These are phyloP conservation scores for Globisporangium nagaii DNA, from an alignment of 352 stramenopile species.

Conservation along the genomic window DNA sequence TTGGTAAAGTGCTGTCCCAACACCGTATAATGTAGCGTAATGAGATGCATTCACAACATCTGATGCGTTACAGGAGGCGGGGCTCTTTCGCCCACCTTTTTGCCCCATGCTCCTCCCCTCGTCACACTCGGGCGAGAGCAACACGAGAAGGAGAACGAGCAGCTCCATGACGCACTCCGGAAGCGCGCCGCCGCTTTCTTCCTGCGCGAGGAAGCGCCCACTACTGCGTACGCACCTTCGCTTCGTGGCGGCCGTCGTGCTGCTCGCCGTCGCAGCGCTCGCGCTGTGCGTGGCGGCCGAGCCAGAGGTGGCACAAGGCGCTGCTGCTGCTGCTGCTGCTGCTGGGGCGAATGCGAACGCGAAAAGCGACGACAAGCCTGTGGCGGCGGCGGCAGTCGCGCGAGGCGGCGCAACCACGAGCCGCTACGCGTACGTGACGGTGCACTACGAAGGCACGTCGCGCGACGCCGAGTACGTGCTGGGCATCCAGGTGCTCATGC, in stretches of 20 bases:
- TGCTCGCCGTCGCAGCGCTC: neutral
- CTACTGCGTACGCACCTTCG: no score
- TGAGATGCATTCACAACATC: no score
- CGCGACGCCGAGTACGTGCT: constrained; percentile 83
- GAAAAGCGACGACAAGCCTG: constrained; percentile 10
- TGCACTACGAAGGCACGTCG: constrained; percentile 82
- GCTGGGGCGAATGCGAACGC: neutral
- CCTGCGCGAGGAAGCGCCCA: no score
- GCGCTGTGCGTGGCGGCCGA: constrained; percentile 4
- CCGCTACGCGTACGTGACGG: constrained; percentile 81
- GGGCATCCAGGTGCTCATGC: constrained; percentile 79
- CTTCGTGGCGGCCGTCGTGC: constrained; percentile 22
- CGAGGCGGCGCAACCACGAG: constrained; percentile 26
- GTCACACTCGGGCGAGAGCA: no score
- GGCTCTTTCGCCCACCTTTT: no score
- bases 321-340: neutral
- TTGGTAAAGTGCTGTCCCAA: no score
- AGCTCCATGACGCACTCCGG: no score
- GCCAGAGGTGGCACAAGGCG: neutral
- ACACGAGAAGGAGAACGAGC: no score
- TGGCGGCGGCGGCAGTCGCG: neutral
- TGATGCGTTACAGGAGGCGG: no score
- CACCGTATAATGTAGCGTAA: no score
- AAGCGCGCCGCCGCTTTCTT: no score
- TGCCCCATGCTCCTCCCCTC: no score